Percentiles rank a stretch among this genome's conserved stretches.
Evolutionary conservation across 2,329 filamentous ascomycete genomes (phyloP).

Genomic region (Raffaelea arxii): DNA sequence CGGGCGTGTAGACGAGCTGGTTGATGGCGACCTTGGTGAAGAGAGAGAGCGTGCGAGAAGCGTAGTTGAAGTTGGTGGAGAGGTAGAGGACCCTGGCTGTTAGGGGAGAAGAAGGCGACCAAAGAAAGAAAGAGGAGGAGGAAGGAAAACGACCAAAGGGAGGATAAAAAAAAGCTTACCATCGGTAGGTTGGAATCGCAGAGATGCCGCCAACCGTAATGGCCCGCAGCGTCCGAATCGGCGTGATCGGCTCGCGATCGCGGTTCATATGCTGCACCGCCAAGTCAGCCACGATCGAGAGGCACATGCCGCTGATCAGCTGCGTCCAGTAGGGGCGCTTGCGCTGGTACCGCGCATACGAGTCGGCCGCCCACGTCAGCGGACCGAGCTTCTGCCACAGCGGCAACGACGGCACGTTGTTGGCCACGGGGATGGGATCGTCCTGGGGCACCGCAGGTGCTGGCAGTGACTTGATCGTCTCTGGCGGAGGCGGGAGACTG

Average conservation of each 20-base stretch:
- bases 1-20: conserved; percentile 70
- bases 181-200: conserved; percentile 71
- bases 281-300: conserved; percentile 71
- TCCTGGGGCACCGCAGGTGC: conserved; percentile 14
- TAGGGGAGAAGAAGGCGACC: neutral
- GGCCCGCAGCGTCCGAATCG: conserved; percentile 58
- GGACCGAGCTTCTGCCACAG: conserved; percentile 51
- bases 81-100: conserved; percentile 64
- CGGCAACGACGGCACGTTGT: conserved; percentile 30
- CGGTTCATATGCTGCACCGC: conserved; percentile 62
- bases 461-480: conserved; percentile 5
- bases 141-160: neutral
- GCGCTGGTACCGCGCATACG: conserved; percentile 63
- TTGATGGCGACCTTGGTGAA: conserved; percentile 70
- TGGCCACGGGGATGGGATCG: conserved; percentile 31
- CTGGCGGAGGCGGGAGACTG: neutral
- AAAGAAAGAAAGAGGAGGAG: neutral
- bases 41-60: conserved; percentile 61
- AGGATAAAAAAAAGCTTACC: conserved; percentile 40
- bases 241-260: conserved; percentile 50
- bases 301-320: conserved; percentile 61
- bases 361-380: conserved; percentile 39
- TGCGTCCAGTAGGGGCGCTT: conserved; percentile 72
- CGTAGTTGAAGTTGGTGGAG: conserved; percentile 73
- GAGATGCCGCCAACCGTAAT: conserved; percentile 63